These are phyloP conservation scores for Apocynum venetum DNA, from an alignment of 257 asterid genomes.

Conservation along the genomic window DNA sequence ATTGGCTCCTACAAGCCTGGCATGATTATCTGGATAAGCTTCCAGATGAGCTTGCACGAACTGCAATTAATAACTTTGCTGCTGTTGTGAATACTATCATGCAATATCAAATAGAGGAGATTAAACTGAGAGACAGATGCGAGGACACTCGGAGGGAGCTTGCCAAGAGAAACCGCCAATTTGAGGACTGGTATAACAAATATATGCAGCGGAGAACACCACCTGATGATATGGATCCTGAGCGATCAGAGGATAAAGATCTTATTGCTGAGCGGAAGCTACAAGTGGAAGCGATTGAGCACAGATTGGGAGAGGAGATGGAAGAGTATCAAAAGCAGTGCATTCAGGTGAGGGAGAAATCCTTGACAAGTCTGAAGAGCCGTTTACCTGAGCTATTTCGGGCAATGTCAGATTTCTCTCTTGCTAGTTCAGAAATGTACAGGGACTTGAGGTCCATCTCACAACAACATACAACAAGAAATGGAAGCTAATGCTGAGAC, in stretches of 20 bases:
- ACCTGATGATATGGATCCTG: constrained; percentile 63
- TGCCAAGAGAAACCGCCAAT: constrained; percentile 51
- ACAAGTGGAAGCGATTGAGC: constrained; percentile 45
- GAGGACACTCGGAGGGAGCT: constrained; percentile 69
- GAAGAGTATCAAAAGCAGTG: constrained; percentile 64
- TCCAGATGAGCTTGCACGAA: constrained; percentile 76
- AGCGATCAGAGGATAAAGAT: constrained; percentile 35
- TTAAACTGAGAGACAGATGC: constrained; percentile 61
- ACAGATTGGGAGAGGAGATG: constrained; percentile 64
- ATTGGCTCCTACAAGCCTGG: constrained; percentile 63
- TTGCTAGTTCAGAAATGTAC: constrained; percentile 83
- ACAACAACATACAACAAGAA: constrained; percentile 30
- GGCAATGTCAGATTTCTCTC: constrained; percentile 64
- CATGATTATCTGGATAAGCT: constrained; percentile 63
- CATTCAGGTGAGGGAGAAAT: constrained; percentile 73
- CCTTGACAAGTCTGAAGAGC: constrained; percentile 64
- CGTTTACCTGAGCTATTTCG: constrained; percentile 73
- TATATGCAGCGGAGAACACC: constrained; percentile 61
- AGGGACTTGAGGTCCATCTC: constrained; percentile 51
- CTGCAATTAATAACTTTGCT: constrained; percentile 64
- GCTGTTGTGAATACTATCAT: constrained; percentile 58
- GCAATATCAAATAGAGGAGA: constrained; percentile 77
- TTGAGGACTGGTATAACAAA: constrained; percentile 69
- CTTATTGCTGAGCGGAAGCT: constrained; percentile 46
- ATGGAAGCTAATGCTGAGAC: constrained; percentile 22